These are phyloP conservation scores for Aspergillus awamori DNA, from an alignment of 2,329 filamentous ascomycete species.

Conservation along the genomic window DNA sequence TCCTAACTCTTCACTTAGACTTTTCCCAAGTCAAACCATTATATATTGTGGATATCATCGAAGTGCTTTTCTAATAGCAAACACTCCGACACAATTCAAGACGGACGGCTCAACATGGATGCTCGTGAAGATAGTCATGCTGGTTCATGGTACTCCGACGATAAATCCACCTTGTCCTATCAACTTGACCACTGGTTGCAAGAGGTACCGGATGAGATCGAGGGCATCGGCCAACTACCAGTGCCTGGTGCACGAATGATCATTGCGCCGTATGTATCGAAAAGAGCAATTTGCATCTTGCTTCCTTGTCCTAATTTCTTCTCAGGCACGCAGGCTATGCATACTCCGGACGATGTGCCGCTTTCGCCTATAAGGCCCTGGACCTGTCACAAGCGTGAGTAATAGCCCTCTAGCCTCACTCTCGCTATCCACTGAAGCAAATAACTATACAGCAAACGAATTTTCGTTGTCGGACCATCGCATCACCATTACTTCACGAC, in stretches of 20 bases:
- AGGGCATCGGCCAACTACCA: constrained; percentile 67
- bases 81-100: not conserved
- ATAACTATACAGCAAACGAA: constrained; percentile 63
- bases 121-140: constrained; percentile 71
- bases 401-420: not conserved
- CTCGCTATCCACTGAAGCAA: not conserved
- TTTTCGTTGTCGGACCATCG: constrained; percentile 91
- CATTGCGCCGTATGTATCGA: constrained; percentile 78
- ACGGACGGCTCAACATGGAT: constrained; percentile 33
- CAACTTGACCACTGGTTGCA: constrained; percentile 77
- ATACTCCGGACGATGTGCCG: constrained; percentile 89
- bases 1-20: not conserved
- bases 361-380: constrained; percentile 89
- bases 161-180: constrained; percentile 59
- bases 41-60: not conserved
- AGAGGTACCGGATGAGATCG: constrained; percentile 67
- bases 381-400: constrained; percentile 74
- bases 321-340: constrained; percentile 86
- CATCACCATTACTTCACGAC: constrained; percentile 81
- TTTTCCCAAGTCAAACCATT: not conserved
- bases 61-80: not conserved
- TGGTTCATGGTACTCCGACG: constrained; percentile 80
- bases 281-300: not conserved
- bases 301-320: constrained; percentile 16
- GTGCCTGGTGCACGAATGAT: constrained; percentile 76